Base-by-base conservation (phyloP, 1,284 basidiomycete genomes). In the Fomitopsis schrenkii region DNA sequence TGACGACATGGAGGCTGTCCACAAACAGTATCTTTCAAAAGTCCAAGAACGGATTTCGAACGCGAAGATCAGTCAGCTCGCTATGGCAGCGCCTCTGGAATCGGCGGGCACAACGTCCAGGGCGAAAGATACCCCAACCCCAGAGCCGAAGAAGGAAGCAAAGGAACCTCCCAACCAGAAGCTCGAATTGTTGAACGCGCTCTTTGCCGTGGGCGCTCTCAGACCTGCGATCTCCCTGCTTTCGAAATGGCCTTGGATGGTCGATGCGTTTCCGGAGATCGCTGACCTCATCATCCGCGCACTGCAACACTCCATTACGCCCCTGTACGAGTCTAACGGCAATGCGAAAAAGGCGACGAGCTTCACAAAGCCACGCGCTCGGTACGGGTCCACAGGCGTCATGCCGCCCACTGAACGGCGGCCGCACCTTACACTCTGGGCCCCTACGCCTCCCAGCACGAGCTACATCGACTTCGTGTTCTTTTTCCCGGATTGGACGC, bases 61-160 rank as follows among this genome's bases (percentile, higher is more conserved):
- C 52, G 91, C 85, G 9, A 90, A 88, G 63, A 79, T 84, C 61
- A 98, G 93, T 68, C 90, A 93, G 40, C 79, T 96, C 19, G 90
- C 94, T 0, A 91, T 94, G 84, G 94, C 96, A 19, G 95, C 93
- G 1, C 92, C 97, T 1, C 79, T 98, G 17, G 88, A 91, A 63
- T 90, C 91, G 26, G 74, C 76, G 15, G 64, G 68, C 19, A 66
- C 67, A 10, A 64, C 66, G 8, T 59, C 69, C 26, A 75, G 72
- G 59, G 55, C 71, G 40, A 60, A 69, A 52, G 42, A 66, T 58
- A 19, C 73, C 62, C 56, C 55, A 67, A 72, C 58, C 64, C 77
- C 57, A 63, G 76, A 60, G 67, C 75, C 42, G 80, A 88, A 65
- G 67, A 84, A 82, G 68, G 81, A 83, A 46, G 63, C 73, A 35